Evolutionary conservation across 2,329 filamentous ascomycete genomes (phyloP).

Genomic region (Thelonectria olida): DNA sequence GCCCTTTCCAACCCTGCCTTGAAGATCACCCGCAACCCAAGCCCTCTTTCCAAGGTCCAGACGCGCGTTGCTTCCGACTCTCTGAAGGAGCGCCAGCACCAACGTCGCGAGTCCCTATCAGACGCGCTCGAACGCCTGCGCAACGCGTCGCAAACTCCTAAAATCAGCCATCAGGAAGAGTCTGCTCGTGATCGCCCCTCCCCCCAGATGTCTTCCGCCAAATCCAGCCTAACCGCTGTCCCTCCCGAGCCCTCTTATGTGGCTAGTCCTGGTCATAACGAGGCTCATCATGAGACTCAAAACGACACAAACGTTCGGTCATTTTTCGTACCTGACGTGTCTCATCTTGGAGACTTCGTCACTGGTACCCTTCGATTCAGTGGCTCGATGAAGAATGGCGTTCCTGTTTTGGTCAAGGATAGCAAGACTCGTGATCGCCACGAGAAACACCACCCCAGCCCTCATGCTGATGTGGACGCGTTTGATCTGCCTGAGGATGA

Average conservation of each 20-base stretch:
- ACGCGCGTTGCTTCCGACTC: constrained; percentile 43
- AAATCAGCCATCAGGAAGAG: constrained; percentile 33
- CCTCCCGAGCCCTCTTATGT: constrained; percentile 49
- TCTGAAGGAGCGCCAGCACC: constrained; percentile 29
- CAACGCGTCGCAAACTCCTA: constrained; percentile 47
- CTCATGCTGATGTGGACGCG: constrained; percentile 60
- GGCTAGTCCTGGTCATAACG: constrained; percentile 46
- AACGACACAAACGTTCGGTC: constrained; percentile 55
- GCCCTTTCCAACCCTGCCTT: constrained; percentile 37
- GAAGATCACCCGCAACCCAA: constrained; percentile 46
- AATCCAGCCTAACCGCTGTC: constrained; percentile 53
- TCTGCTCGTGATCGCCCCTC: constrained; percentile 40
- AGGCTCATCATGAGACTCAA: constrained; percentile 43
- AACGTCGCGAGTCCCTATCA: constrained; percentile 44
- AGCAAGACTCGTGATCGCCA: constrained; percentile 58
- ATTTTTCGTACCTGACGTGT: constrained; percentile 64
- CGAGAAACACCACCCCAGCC: constrained; percentile 43
- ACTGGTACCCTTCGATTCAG: constrained; percentile 63
- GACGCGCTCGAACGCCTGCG: constrained; percentile 48
- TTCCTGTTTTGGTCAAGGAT: constrained; percentile 65
- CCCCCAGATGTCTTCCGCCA: constrained; percentile 50
- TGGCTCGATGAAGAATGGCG: constrained; percentile 60
- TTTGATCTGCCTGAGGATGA: constrained; percentile 62
- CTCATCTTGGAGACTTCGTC: constrained; percentile 65
- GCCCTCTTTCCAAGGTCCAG: constrained; percentile 50